phyloP scores from a whole-genome alignment of 1,284 basidiomycete species.

The Naganishia cerealis region DNA sequence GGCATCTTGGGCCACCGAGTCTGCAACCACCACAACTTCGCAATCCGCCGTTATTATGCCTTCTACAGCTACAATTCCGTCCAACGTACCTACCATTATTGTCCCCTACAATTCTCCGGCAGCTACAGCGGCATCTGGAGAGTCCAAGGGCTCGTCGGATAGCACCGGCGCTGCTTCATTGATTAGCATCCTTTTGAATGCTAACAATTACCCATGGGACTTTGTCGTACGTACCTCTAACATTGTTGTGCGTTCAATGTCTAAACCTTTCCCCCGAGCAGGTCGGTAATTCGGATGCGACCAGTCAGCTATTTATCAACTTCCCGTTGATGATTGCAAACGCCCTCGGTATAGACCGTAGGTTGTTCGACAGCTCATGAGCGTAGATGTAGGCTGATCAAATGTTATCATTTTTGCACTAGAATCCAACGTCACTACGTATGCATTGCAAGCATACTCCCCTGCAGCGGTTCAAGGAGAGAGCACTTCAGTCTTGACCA shows the following conservation, averaged over 20 bases:
- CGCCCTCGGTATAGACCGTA: slow-evolving; percentile 46
- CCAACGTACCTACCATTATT: slow-evolving; percentile 50
- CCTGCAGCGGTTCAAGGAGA: slow-evolving; percentile 49
- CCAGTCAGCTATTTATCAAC: slow-evolving; percentile 51
- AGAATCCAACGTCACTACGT: slow-evolving; percentile 46
- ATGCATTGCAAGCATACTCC: slow-evolving; percentile 53
- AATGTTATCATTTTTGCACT: slow-evolving; percentile 29
- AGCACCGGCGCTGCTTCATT: slow-evolving; percentile 36
- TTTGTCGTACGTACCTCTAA: slow-evolving; percentile 42
- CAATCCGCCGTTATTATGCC: slow-evolving; percentile 39
- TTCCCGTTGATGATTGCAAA: slow-evolving; percentile 49
- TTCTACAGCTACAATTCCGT: slow-evolving; percentile 47
- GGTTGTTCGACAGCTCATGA: slow-evolving; percentile 14
- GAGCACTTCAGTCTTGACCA: slow-evolving; percentile 47
- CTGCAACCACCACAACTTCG: slow-evolving; percentile 17
- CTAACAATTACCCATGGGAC: slow-evolving; percentile 49
- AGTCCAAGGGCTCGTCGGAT: slow-evolving; percentile 43
- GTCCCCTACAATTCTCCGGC: slow-evolving; percentile 46
- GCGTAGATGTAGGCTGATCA: neutral
- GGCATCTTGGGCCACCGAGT: neutral
- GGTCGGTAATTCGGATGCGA: slow-evolving; percentile 50
- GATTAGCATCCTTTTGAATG: slow-evolving; percentile 49
- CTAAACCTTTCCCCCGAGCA: slow-evolving; percentile 13
- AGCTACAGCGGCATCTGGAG: slow-evolving; percentile 38
- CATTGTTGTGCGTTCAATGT: neutral